Percentiles rank a stretch among this genome's conserved stretches.
These are phyloP conservation scores for Botrytis cinerea DNA, from an alignment of 2,329 filamentous ascomycete species.

Conservation along the genomic window DNA sequence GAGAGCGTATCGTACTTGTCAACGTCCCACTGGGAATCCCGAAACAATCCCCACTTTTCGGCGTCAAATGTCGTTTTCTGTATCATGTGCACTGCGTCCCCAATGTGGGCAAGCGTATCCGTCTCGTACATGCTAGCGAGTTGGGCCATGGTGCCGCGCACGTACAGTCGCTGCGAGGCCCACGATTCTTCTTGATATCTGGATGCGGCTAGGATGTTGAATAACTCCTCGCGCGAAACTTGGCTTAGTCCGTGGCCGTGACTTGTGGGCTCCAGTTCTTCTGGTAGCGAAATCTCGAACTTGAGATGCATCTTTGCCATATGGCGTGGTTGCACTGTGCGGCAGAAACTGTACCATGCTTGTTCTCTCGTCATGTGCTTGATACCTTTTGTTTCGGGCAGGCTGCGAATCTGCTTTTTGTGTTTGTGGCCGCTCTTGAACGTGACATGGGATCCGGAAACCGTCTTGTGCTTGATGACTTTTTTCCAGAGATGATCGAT, in stretches of 20 bases:
- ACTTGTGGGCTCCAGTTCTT: not conserved
- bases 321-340: fast-evolving
- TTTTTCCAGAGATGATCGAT: not conserved
- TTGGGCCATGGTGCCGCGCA: not conserved
- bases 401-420: fast-evolving
- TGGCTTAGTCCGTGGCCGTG: not conserved
- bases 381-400: not conserved
- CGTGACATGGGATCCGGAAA: conserved; percentile 2
- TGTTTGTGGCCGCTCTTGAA: not conserved
- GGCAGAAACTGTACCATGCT: not conserved
- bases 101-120: not conserved
- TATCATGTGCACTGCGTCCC: not conserved
- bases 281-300: not conserved
- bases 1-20: not conserved
- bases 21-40: not conserved
- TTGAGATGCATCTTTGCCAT: not conserved
- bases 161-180: not conserved
- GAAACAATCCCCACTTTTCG: not conserved
- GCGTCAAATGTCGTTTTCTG: not conserved
- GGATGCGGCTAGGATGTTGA: fast-evolving
- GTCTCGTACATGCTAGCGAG: not conserved
- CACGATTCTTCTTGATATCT: not conserved
- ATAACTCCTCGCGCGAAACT: not conserved
- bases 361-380: not conserved
- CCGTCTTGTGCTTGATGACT: not conserved